These are phyloP conservation scores for Fusarium caatingaense DNA, from an alignment of 2,329 filamentous ascomycete genomes.

Conservation along the genomic window DNA sequence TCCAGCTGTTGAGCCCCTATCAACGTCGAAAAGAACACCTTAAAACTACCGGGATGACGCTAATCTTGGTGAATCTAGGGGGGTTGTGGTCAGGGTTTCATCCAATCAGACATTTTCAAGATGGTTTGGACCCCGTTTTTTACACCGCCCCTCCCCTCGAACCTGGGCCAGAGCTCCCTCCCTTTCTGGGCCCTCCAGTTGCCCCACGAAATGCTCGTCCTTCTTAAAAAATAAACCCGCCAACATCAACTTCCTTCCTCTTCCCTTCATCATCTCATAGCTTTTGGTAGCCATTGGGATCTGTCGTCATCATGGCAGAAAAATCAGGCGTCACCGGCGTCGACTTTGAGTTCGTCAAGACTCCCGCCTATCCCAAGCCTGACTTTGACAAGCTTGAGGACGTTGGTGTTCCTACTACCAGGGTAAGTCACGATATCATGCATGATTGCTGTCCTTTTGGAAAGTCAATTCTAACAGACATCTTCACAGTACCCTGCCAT, in stretches of 20 bases:
- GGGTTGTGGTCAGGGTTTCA: background rate
- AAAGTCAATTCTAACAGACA: slow-evolving; percentile 4
- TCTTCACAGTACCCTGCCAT: slow-evolving; percentile 69
- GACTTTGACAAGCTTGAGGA: slow-evolving; percentile 78
- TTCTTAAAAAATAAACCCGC: slow-evolving; percentile 40
- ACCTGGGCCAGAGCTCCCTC: slow-evolving; percentile 33
- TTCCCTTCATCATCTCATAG: slow-evolving; percentile 33
- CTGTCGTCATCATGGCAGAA: slow-evolving; percentile 51
- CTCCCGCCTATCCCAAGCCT: slow-evolving; percentile 56
- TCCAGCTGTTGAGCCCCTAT: slow-evolving; percentile 21
- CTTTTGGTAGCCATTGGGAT: slow-evolving; percentile 45
- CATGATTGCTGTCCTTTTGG: slow-evolving; percentile 35
- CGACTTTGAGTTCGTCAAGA: slow-evolving; percentile 58
- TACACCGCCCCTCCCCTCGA: slow-evolving; percentile 37
- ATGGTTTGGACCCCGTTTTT: slow-evolving; percentile 21
- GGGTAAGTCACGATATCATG: slow-evolving; percentile 45
- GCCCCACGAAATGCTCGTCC: slow-evolving; percentile 35
- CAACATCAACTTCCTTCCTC: slow-evolving; percentile 18
- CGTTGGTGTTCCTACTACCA: slow-evolving; percentile 57
- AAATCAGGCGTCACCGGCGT: slow-evolving; percentile 47
- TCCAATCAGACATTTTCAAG: slow-evolving; percentile 14
- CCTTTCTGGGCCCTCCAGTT: slow-evolving; percentile 25
- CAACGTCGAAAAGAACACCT: slow-evolving; percentile 26
- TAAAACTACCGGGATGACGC: slow-evolving; percentile 30
- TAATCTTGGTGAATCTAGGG: slow-evolving; percentile 24